Percentiles rank a stretch among this genome's conserved stretches.
These are phyloP conservation scores for Saccharomyces pastorianus DNA, from an alignment of 1,139 yeast species.

Conservation along the genomic window DNA sequence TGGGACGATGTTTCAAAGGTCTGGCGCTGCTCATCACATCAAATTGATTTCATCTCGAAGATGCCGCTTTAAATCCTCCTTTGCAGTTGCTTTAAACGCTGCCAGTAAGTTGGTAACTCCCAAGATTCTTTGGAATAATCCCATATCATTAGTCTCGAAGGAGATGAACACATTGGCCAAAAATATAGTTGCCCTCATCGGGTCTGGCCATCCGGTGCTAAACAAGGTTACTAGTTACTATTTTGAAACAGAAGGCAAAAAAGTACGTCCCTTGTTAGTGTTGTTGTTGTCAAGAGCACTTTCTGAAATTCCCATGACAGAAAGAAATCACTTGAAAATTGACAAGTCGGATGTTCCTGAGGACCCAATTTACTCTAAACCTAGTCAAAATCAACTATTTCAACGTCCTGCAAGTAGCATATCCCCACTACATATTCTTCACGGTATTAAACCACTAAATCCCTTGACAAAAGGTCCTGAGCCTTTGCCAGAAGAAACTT, in stretches of 20 bases:
- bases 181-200: constrained; percentile 77
- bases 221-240: constrained; percentile 87
- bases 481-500: constrained; percentile 45
- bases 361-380: constrained; percentile 43
- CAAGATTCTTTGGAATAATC: constrained; percentile 52
- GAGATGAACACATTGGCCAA: constrained; percentile 88
- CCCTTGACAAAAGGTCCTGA: constrained; percentile 81
- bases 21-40: not conserved
- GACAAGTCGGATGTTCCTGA: constrained; percentile 59
- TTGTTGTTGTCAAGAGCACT: constrained; percentile 75
- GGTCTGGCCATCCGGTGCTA: constrained; percentile 88
- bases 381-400: constrained; percentile 14
- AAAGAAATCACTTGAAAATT: constrained; percentile 56
- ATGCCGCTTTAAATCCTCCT: constrained; percentile 33
- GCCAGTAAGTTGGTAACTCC: constrained; percentile 83
- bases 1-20: not conserved
- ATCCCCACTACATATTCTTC: constrained; percentile 73
- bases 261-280: constrained; percentile 86
- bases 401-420: constrained; percentile 40
- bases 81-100: constrained; percentile 59
- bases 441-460: constrained; percentile 86
- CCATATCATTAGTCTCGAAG: constrained; percentile 83
- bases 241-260: constrained; percentile 93
- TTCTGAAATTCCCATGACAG: constrained; percentile 60
- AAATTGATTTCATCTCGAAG: not conserved